A percentile compares a stretch with the other conserved stretches of the same genome.
phyloP scores from a whole-genome alignment of 2,329 filamentous ascomycete genomes.

The Emmonsiellopsis sp. region DNA sequence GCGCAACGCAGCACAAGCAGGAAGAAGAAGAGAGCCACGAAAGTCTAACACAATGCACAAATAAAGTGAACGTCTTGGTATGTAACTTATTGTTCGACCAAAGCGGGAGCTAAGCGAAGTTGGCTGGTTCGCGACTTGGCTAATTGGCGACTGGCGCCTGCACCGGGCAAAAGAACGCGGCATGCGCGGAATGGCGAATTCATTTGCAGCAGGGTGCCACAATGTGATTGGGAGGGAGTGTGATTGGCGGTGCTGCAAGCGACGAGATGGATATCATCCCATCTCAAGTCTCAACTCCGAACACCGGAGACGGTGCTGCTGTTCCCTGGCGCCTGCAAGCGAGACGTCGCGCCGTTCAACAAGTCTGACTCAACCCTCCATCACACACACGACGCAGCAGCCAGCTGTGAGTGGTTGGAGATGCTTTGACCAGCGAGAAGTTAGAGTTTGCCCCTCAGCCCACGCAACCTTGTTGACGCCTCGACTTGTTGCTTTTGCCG shows the following conservation, averaged over 20 bases:
- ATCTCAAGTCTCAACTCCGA: neutral
- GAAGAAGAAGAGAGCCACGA: too few relatives aligned
- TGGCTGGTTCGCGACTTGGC: neutral
- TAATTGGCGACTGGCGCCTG: conserved; percentile 5
- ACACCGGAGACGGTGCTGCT: neutral
- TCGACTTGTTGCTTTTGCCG: neutral
- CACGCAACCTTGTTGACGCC: too few relatives aligned
- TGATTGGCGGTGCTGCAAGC: neutral
- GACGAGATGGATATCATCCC: neutral
- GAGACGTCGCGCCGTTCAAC: too few relatives aligned
- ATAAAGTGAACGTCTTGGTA: too few relatives aligned
- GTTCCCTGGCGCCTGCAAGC: neutral
- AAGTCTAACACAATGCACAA: too few relatives aligned
- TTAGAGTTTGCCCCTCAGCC: too few relatives aligned
- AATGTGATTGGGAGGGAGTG: neutral
- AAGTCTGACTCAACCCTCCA: neutral
- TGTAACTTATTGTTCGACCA: too few relatives aligned
- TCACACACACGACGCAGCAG: neutral
- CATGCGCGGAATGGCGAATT: neutral
- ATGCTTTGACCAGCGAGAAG: too few relatives aligned
- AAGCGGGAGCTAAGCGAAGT: too few relatives aligned
- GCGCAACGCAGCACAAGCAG: too few relatives aligned
- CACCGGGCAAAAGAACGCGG: neutral
- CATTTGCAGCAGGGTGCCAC: neutral
- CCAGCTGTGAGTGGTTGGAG: too few relatives aligned